Conservation (phyloP, 2,329 filamentous ascomycete species). For the Arthrobotrys entomopaga region DNA sequence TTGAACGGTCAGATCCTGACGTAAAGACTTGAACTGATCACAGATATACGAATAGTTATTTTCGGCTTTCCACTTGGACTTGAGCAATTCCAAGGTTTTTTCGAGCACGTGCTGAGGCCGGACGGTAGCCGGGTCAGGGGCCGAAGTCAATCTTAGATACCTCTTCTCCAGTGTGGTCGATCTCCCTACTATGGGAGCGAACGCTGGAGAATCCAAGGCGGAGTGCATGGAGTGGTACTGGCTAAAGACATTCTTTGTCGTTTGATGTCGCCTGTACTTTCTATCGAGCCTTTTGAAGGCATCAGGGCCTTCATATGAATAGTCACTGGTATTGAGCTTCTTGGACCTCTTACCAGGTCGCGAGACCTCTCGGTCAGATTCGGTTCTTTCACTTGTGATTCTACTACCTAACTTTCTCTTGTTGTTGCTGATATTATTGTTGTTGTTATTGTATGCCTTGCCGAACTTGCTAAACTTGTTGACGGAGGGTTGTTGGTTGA, state of each 20-base stretch:
- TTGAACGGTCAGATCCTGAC: constrained; percentile 97
- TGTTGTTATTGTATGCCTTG: constrained; percentile 34
- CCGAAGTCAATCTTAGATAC: constrained; percentile 91
- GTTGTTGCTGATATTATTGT: constrained; percentile 22
- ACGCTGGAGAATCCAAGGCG: constrained; percentile 64
- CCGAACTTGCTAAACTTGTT: constrained; percentile 24
- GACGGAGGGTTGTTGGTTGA: neutral
- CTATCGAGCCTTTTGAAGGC: constrained; percentile 50
- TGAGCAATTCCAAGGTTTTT: constrained; percentile 85
- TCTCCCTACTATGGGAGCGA: constrained; percentile 80
- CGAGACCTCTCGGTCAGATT: constrained; percentile 30
- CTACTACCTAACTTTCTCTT: constrained; percentile 55
- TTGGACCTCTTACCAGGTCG: constrained; percentile 49
- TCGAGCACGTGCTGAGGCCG: constrained; percentile 82
- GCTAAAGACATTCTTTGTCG: constrained; percentile 58
- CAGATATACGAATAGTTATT: constrained; percentile 97
- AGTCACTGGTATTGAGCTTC: constrained; percentile 59
- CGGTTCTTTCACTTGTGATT: constrained; percentile 46
- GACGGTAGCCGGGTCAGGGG: constrained; percentile 87
- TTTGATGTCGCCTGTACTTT: constrained; percentile 46
- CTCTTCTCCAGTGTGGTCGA: constrained; percentile 88
- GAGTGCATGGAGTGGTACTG: constrained; percentile 65
- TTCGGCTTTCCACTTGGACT: constrained; percentile 93
- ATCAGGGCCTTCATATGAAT: constrained; percentile 57
- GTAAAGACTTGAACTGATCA: constrained; percentile 98